Percentiles rank a stretch among this genome's conserved stretches.
Conservation (phyloP, 1,139 yeast species). For the Pichia terricola region DNA sequence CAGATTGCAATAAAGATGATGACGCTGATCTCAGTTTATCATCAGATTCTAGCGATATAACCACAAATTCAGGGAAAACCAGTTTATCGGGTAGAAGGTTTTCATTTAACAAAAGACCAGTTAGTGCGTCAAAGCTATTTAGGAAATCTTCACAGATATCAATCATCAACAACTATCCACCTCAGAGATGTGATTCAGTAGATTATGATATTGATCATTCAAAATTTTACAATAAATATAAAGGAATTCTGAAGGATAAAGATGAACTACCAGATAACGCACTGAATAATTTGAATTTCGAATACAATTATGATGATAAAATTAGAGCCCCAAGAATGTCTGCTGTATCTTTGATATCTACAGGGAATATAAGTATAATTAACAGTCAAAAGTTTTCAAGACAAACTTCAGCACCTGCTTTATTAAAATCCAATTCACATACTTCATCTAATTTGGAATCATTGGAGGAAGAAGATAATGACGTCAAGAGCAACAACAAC, state of each 20-base stretch:
- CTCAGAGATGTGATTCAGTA: constrained; percentile 21
- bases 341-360: constrained; percentile 15
- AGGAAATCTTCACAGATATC: constrained; percentile 22
- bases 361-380: neutral
- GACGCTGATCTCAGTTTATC: neutral
- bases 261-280: constrained; percentile 21
- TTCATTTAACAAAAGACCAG: constrained; percentile 24
- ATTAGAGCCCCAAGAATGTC: constrained; percentile 27
- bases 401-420: constrained; percentile 12
- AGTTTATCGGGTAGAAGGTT: constrained; percentile 7
- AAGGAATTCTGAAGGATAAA: constrained; percentile 22
- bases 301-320: constrained; percentile 24
- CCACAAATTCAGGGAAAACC: constrained; percentile 3
- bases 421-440: constrained; percentile 5
- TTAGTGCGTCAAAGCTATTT: constrained; percentile 6
- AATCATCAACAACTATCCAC: constrained; percentile 20
- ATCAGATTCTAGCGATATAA: neutral
- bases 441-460: constrained; percentile 13
- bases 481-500: constrained; percentile 1
- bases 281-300: constrained; percentile 19
- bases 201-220: constrained; percentile 22
- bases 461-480: constrained; percentile 1
- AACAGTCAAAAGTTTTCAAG: constrained; percentile 1
- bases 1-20: neutral
- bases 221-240: constrained; percentile 20